Percentiles rank a stretch among this genome's conserved stretches.
These are phyloP conservation scores for Malassezia globosa DNA, from an alignment of 1,284 basidiomycete genomes.

Conservation along the genomic window DNA sequence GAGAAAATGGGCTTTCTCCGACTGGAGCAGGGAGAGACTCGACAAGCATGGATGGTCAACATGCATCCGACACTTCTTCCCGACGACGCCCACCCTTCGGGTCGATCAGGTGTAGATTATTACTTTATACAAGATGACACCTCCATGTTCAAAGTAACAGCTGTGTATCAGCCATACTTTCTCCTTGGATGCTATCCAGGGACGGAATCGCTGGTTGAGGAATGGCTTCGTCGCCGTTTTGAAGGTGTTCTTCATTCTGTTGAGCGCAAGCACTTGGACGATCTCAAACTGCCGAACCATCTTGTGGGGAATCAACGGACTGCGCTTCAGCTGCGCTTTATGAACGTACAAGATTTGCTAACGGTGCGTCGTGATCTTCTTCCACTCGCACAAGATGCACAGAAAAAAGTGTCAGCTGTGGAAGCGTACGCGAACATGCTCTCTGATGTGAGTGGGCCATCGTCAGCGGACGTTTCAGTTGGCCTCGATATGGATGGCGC, in stretches of 20 bases:
- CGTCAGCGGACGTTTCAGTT: conserved; percentile 20
- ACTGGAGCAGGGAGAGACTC: conserved; percentile 35
- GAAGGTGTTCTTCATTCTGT: conserved; percentile 69
- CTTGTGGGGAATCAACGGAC: conserved; percentile 79
- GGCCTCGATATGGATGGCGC: conserved; percentile 27
- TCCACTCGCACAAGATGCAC: conserved; percentile 77
- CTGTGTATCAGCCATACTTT: conserved; percentile 90
- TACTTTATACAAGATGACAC: conserved; percentile 98
- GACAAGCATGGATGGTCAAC: conserved; percentile 74
- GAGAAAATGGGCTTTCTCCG: conserved; percentile 73
- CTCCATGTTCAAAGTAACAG: conserved; percentile 85
- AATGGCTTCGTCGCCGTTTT: conserved; percentile 88
- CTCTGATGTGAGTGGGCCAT: conserved; percentile 43
- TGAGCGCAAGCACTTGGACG: conserved; percentile 74
- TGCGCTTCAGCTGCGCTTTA: conserved; percentile 79
- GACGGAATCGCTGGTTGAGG: conserved; percentile 80
- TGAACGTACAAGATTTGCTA: conserved; percentile 83
- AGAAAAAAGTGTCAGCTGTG: conserved; percentile 84
- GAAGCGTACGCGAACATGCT: conserved; percentile 99
- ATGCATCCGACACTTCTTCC: conserved; percentile 94
- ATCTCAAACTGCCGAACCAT: conserved; percentile 89
- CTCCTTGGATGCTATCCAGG: conserved; percentile 70
- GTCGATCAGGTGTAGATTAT: conserved; percentile 70
- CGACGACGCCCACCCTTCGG: conserved; percentile 51
- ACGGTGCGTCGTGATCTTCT: conserved; percentile 74